Base-by-base conservation (phyloP, 2,329 filamentous ascomycete genomes). In the Pseudogymnoascus sp. region DNA sequence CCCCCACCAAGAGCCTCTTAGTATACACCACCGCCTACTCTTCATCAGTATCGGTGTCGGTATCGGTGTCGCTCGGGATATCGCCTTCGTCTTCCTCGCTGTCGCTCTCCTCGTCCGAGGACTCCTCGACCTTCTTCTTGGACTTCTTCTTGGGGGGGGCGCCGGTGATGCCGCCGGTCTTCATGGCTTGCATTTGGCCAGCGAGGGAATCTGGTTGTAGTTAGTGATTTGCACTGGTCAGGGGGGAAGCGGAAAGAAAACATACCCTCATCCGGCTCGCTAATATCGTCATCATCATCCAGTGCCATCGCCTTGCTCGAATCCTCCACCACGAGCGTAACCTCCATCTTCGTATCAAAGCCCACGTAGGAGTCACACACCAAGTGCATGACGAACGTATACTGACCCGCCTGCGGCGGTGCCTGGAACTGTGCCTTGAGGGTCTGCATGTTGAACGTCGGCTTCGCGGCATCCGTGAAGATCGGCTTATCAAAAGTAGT, bases 401-500 rank as follows among this genome's bases (percentile, higher is more conserved):
- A 99, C 73, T 92, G 88, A 50, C 93, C 94, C 4, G 90, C 84
- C 72, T 96, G 90, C 22, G 93, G 91, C 43, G 94, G 94, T 1
- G 94, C 93, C 66, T 93, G 90, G 74, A 99, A 99, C 73, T 97
- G 91, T 73, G 95, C 93, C 80, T 96, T 97, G 70, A 97, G 80
- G 2, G 94, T 99, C 74, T 97, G 92, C 77, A 99, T 87, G 69
- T 92, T 88, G 77, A 90, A 99, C 2, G 94, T 97, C 2, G 93
- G 93, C 72, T 89, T 89, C 68, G 89, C 91, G 64, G 86, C 81
- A 39, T 85, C 85, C 67, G 89, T 86, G 65, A 94, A 89, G 32
- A 97, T 86, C 30, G 91, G 89, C 77, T 91, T 89, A 74, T 97
- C 91, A 72, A 99, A 97, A 50, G 87, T 87, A 41, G 87, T 86